Evolutionary conservation across 352 stramenopile species (phyloP).

Genomic region (Phytophthora syringae): DNA sequence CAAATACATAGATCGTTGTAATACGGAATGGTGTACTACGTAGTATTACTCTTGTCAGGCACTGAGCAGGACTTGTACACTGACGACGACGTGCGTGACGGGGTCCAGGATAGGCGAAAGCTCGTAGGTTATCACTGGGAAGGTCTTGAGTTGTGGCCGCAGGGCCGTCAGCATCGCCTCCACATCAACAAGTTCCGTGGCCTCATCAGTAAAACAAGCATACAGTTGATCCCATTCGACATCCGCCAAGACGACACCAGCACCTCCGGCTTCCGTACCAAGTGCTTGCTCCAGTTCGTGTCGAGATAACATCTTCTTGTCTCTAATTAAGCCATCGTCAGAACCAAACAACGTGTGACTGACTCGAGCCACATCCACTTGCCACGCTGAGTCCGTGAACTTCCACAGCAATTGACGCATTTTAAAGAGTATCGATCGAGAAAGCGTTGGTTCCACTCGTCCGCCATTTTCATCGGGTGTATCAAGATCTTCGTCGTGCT

Average conservation of each 20-base stretch:
- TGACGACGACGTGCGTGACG: conserved; percentile 61
- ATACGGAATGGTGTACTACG: conserved; percentile 1
- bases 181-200: conserved; percentile 47
- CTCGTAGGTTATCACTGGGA: conserved; percentile 55
- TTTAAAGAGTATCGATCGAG: conserved; percentile 35
- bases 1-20: conserved; percentile 34
- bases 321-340: conserved; percentile 24
- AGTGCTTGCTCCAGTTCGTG: conserved; percentile 51
- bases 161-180: conserved; percentile 45
- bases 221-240: conserved; percentile 60
- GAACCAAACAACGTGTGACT: conserved; percentile 18
- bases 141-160: conserved; percentile 39
- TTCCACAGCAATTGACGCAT: conserved; percentile 60
- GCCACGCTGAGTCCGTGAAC: conserved; percentile 55
- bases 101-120: conserved; percentile 58
- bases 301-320: conserved; percentile 36
- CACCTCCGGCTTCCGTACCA: conserved; percentile 31
- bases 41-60: conserved; percentile 8
- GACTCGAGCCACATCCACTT: conserved; percentile 40
- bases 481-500: conserved; percentile 1
- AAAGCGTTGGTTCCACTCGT: conserved; percentile 13
- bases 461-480: conserved; percentile 6
- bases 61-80: conserved; percentile 51
- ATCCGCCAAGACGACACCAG: conserved; percentile 34
- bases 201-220: conserved; percentile 44